Percentiles rank a stretch among this genome's conserved stretches.
Conservation (phyloP, 352 stramenopile species). For the Lagenidium giganteum region DNA sequence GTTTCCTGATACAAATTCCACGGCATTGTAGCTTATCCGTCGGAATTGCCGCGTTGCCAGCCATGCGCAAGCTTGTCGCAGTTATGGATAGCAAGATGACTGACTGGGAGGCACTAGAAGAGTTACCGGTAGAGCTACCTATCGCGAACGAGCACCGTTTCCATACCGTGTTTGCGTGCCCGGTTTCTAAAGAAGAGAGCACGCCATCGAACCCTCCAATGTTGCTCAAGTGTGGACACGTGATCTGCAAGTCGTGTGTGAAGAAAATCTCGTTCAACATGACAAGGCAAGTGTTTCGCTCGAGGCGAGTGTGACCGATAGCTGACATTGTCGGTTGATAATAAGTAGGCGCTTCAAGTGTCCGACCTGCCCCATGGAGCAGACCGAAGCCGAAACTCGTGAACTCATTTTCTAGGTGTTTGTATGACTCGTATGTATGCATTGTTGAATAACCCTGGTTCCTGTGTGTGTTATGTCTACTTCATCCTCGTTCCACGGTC, state of each 20-base stretch:
- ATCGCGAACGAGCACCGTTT: slow-evolving; percentile 79
- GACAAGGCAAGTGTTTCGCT: slow-evolving; percentile 34
- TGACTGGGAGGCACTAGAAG: slow-evolving; percentile 70
- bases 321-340: neutral
- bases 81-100: slow-evolving; percentile 78
- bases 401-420: slow-evolving; percentile 60
- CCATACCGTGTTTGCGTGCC: slow-evolving; percentile 85
- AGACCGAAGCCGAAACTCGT: slow-evolving; percentile 66
- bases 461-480: slow-evolving; percentile 5
- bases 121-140: slow-evolving; percentile 77
- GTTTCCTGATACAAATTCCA: neutral
- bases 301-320: neutral
- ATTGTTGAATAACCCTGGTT: no score
- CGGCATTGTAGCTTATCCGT: slow-evolving; percentile 46
- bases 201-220: slow-evolving; percentile 79
- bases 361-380: slow-evolving; percentile 80
- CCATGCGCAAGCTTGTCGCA: slow-evolving; percentile 73
- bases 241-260: slow-evolving; percentile 79
- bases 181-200: slow-evolving; percentile 84
- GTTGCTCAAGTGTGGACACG: slow-evolving; percentile 84
- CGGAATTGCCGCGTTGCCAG: slow-evolving; percentile 59
- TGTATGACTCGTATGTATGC: slow-evolving; percentile 5
- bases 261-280: slow-evolving; percentile 79
- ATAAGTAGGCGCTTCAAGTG: slow-evolving; percentile 77
- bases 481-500: no score